Percentiles rank a stretch among this genome's conserved stretches.
Conservation (phyloP, 768 basidiomycete species). For the Boletus rufocinnamomeus region DNA sequence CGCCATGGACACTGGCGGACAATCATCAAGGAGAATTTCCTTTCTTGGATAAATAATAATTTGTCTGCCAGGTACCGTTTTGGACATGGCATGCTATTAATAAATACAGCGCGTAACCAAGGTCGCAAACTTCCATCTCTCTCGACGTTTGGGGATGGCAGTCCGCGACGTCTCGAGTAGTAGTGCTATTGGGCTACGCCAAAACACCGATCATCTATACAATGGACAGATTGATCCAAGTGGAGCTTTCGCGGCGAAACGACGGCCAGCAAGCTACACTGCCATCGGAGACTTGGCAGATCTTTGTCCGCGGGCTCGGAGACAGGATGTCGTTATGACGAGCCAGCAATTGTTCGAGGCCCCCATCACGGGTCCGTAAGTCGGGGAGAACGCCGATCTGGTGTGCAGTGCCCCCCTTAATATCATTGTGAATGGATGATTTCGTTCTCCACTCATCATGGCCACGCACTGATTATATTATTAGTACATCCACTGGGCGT, state of each 20-base stretch:
- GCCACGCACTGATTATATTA: not conserved
- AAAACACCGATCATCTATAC: not conserved
- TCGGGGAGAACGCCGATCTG: not conserved
- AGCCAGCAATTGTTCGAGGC: too few relatives aligned
- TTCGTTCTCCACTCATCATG: not conserved
- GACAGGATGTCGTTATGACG: too few relatives aligned
- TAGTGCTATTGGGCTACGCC: not conserved
- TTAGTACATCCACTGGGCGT: not conserved
- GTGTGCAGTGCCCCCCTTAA: not conserved
- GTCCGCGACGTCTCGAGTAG: too few relatives aligned
- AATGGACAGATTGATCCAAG: not conserved
- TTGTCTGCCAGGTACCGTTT: not conserved
- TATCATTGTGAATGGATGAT: not conserved
- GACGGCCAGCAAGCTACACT: not conserved
- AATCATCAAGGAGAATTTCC: slow-evolving; percentile 27
- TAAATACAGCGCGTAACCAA: not conserved
- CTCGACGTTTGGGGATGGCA: too few relatives aligned
- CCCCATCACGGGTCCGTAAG: not conserved
- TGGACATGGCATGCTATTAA: not conserved
- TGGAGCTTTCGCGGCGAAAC: not conserved
- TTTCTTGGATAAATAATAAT: slow-evolving; percentile 7
- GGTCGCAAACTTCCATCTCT: too few relatives aligned
- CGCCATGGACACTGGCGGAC: slow-evolving; percentile 19
- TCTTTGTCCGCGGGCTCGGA: not conserved
- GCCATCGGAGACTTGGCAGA: not conserved